Evolutionary conservation across 2,329 filamentous ascomycete genomes (phyloP).

Genomic region (Colletotrichum trifolii): DNA sequence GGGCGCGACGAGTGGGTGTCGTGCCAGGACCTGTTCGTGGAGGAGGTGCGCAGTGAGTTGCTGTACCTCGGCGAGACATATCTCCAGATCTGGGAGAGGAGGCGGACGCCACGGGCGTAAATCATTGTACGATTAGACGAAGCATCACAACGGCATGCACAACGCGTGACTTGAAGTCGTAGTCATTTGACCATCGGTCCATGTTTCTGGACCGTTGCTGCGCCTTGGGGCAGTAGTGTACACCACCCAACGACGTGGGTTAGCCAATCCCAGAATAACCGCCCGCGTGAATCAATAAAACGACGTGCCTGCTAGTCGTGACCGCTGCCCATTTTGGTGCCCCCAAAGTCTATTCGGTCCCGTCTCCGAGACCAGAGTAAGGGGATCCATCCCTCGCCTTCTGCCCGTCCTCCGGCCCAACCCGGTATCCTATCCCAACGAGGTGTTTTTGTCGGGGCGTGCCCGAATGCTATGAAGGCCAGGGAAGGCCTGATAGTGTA

Average conservation of each 20-base stretch:
- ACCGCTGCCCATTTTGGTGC: constrained; percentile 31
- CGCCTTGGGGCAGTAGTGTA: constrained; percentile 30
- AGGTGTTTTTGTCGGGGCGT: constrained; percentile 33
- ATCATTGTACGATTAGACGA: constrained; percentile 17
- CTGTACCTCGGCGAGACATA: constrained; percentile 95
- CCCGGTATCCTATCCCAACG: constrained; percentile 32
- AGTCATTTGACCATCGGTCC: background rate
- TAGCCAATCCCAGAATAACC: constrained; percentile 31
- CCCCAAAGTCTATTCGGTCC: constrained; percentile 10
- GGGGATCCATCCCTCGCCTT: constrained; percentile 10
- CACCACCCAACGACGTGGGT: constrained; percentile 32
- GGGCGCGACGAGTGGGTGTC: constrained; percentile 89
- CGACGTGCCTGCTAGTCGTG: constrained; percentile 35
- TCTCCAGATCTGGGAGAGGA: constrained; percentile 94
- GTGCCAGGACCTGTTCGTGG: constrained; percentile 93
- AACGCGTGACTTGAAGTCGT: background rate
- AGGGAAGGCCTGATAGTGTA: constrained; percentile 36
- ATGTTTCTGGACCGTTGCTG: background rate
- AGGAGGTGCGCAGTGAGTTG: constrained; percentile 88
- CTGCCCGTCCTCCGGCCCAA: constrained; percentile 16
- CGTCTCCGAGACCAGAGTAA: constrained; percentile 25
- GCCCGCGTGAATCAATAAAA: constrained; percentile 35
- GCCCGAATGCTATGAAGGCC: constrained; percentile 35
- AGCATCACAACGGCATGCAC: background rate
- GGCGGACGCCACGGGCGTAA: constrained; percentile 61